These are phyloP conservation scores for Phaffomyces antillensis DNA, from an alignment of 805 yeast genomes.

Conservation along the genomic window DNA sequence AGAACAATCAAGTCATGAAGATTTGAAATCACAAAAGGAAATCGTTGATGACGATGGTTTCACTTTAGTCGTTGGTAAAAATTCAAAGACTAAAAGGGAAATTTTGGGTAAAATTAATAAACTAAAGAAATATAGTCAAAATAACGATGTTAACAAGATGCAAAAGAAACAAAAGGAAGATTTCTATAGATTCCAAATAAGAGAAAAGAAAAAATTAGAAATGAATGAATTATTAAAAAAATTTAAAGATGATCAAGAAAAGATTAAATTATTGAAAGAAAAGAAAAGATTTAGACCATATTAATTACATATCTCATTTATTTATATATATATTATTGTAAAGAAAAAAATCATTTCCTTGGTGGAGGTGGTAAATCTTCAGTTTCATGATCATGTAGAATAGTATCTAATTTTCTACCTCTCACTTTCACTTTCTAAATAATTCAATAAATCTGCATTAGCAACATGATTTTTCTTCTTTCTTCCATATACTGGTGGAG, in stretches of 20 bases:
- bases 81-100: constrained; percentile 73
- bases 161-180: constrained; percentile 78
- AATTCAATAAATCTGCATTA: constrained; percentile 28
- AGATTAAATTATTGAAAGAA: constrained; percentile 70
- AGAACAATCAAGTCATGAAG: constrained; percentile 56
- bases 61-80: constrained; percentile 82
- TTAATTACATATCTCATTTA: constrained; percentile 31
- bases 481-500: constrained; percentile 21
- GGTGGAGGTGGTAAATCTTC: constrained; percentile 30
- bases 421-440: constrained; percentile 35
- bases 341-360: constrained; percentile 10
- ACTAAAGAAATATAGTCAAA: constrained; percentile 29
- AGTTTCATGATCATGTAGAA: constrained; percentile 13
- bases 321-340: neutral
- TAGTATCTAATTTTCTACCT: constrained; percentile 33
- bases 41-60: constrained; percentile 91
- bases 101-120: constrained; percentile 48
- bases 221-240: constrained; percentile 80
- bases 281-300: constrained; percentile 84
- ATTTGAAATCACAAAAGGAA: constrained; percentile 45
- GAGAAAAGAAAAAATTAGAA: constrained; percentile 88
- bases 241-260: constrained; percentile 87
- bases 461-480: constrained; percentile 16
- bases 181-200: constrained; percentile 91
- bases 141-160: constrained; percentile 34